These are phyloP conservation scores for Phoenix roebelenii DNA, from an alignment of 176 grass and related monocot genomes.

Conservation along the genomic window DNA sequence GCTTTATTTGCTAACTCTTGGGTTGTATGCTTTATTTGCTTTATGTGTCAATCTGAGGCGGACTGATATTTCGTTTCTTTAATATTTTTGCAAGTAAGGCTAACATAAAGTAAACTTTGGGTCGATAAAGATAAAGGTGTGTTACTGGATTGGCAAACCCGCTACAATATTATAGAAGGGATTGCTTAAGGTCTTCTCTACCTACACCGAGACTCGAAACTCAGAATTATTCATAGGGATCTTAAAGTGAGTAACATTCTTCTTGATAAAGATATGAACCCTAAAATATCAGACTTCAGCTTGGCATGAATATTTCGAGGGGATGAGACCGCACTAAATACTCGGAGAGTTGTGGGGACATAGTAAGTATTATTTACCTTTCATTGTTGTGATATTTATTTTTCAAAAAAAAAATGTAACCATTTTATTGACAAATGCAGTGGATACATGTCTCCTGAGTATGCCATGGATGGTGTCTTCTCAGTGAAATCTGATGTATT, in stretches of 20 bases:
- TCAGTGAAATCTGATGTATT: constrained; percentile 58
- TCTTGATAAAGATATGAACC: too few relatives aligned
- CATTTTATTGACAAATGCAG: constrained; percentile 4
- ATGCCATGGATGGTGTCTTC: constrained; percentile 56
- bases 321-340: constrained; percentile 57
- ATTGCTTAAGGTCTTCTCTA: constrained; percentile 61
- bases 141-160: constrained; percentile 43
- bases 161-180: constrained; percentile 71
- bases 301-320: constrained; percentile 63
- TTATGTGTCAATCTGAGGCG: too few relatives aligned
- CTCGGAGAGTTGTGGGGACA: constrained; percentile 60
- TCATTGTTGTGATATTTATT: too few relatives aligned
- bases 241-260: too few relatives aligned
- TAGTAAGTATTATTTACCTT: constrained; percentile 35
- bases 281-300: too few relatives aligned
- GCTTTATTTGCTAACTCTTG: too few relatives aligned
- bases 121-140: constrained; percentile 38
- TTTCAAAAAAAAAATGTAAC: too few relatives aligned
- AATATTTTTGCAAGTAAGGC: too few relatives aligned
- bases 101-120: not conserved
- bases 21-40: too few relatives aligned
- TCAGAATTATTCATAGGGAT: constrained; percentile 27
- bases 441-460: constrained; percentile 62
- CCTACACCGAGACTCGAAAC: constrained; percentile 66
- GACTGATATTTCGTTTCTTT: too few relatives aligned